Conservation (phyloP, 257 asterid genomes). For the Scutellaria baicalensis region DNA sequence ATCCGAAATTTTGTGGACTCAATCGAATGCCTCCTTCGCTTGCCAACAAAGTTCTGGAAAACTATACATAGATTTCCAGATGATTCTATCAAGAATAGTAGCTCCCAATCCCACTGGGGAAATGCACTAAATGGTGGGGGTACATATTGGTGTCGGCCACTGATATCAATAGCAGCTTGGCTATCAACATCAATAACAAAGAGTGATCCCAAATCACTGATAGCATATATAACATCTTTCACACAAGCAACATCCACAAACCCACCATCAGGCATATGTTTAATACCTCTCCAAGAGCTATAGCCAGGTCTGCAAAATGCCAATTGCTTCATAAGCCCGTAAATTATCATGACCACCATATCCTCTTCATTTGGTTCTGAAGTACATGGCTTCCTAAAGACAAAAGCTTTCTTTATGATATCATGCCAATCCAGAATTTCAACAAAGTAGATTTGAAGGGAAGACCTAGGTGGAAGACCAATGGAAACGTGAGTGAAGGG, state of each 20-base stretch:
- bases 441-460: neutral
- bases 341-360: slow-evolving; percentile 21
- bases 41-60: neutral
- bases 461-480: slow-evolving; percentile 17
- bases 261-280: neutral
- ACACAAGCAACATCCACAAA: slow-evolving; percentile 9
- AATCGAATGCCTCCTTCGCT: neutral
- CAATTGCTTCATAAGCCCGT: slow-evolving; percentile 10
- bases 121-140: neutral
- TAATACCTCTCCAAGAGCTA: slow-evolving; percentile 18
- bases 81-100: slow-evolving; percentile 22
- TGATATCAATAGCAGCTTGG: neutral
- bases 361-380: slow-evolving; percentile 5
- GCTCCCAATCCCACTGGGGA: slow-evolving; percentile 8
- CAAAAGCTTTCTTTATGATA: slow-evolving; percentile 16
- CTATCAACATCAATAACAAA: slow-evolving; percentile 6
- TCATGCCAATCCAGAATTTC: slow-evolving; percentile 11
- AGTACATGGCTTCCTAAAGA: slow-evolving; percentile 12
- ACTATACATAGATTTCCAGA: slow-evolving; percentile 24
- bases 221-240: slow-evolving; percentile 17
- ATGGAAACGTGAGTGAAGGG: slow-evolving; percentile 13
- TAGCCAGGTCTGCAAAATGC: slow-evolving; percentile 20
- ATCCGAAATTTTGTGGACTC: slow-evolving; percentile 9
- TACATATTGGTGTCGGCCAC: neutral
- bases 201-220: slow-evolving; percentile 11